Evolutionary conservation across 306 rosid species (phyloP).

Genomic region (Rubus idaeus): DNA sequence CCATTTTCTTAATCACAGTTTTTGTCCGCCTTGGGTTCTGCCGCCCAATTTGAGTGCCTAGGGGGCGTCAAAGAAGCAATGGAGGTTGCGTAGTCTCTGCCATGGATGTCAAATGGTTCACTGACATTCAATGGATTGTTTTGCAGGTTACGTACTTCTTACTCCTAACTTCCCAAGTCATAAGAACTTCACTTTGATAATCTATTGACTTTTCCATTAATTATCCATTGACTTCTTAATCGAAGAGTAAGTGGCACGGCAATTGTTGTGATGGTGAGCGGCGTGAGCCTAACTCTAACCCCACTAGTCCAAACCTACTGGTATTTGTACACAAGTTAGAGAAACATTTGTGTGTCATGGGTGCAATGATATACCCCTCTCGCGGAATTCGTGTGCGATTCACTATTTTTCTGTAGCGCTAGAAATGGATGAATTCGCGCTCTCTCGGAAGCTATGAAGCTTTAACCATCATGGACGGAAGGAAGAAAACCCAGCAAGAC

Average conservation of each 20-base stretch:
- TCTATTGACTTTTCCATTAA: neutral
- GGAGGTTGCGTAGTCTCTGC: neutral
- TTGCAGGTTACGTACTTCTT: neutral
- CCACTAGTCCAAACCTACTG: neutral
- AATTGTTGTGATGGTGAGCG: conserved; percentile 3
- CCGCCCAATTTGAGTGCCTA: neutral
- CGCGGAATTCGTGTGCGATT: neutral
- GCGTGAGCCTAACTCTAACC: neutral
- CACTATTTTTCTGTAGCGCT: neutral
- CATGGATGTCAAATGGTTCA: neutral
- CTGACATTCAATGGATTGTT: neutral
- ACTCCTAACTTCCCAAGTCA: neutral
- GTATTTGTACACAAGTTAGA: neutral
- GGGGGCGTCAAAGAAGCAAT: conserved; percentile 1
- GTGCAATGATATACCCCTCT: neutral
- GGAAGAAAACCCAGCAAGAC: neutral
- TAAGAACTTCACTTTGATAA: neutral
- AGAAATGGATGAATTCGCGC: neutral
- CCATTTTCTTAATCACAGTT: neutral
- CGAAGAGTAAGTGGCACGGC: neutral
- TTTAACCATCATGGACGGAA: neutral
- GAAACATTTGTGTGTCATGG: neutral
- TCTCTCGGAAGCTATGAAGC: neutral
- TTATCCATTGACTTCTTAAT: neutral
- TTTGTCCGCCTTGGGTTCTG: neutral